A percentile compares a stretch with the other conserved stretches of the same genome.
These are phyloP conservation scores for Ceratocystis cacaofunesta DNA, from an alignment of 2,329 filamentous ascomycete genomes.

Conservation along the genomic window DNA sequence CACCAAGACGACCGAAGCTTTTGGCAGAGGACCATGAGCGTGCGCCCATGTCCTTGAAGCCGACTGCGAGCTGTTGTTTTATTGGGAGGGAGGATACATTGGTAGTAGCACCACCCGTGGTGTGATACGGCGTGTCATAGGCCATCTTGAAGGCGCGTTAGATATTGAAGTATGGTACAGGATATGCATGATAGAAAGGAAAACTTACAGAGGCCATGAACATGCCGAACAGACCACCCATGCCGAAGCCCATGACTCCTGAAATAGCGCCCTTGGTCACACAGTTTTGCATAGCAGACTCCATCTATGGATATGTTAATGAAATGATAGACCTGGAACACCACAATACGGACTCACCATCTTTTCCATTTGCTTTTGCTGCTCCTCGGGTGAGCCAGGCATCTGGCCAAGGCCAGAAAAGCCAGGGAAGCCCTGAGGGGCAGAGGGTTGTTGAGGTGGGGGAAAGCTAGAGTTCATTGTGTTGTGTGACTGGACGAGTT, in stretches of 20 bases:
- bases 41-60: conserved; percentile 89
- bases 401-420: conserved; percentile 5
- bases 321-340: neutral
- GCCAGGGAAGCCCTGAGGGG: conserved; percentile 5
- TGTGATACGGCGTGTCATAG: conserved; percentile 82
- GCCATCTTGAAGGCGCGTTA: conserved; percentile 53
- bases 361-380: conserved; percentile 18
- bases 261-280: conserved; percentile 77
- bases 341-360: conserved; percentile 12
- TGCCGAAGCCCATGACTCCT: conserved; percentile 83
- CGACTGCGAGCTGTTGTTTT: conserved; percentile 65
- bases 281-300: conserved; percentile 81
- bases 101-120: conserved; percentile 27
- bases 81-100: conserved; percentile 54
- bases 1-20: conserved; percentile 89
- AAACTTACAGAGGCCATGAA: conserved; percentile 87
- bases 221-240: conserved; percentile 85
- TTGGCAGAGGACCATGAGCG: conserved; percentile 72
- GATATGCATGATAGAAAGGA: neutral
- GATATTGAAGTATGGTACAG: neutral
- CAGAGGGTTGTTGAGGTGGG: conserved; percentile 2
- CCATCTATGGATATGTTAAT: conserved; percentile 42
- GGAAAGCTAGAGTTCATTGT: conserved; percentile 8
- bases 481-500: neutral
- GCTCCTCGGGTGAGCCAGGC: conserved; percentile 15